Base-by-base conservation (phyloP, 1,139 yeast genomes). In the Geotrichum fermentans region DNA sequence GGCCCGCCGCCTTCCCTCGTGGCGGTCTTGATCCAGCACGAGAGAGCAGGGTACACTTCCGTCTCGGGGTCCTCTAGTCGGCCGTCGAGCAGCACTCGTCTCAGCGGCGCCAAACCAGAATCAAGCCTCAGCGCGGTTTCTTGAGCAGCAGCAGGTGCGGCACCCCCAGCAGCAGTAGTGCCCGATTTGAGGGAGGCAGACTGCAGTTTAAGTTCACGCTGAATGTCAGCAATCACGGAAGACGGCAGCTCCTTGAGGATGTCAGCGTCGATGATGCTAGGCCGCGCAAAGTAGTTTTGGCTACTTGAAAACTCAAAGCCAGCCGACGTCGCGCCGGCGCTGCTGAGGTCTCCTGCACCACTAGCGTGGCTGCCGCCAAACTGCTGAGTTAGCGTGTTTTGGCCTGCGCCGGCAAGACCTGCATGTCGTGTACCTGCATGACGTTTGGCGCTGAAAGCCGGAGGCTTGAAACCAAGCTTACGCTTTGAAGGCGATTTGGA, bases 1-100 rank as follows among this genome's bases (percentile, higher is more conserved):
- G 53, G 53, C 7, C 51, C 53, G 16, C 45, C 50, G 36, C 11
- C 14, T 11, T 20, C 18, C 6, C 14, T 18, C 24, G 33, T 26
- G 4, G 36, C 13, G 8, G 26, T 39, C 34, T 29, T 30, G 22
- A 28, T 33, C 44, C 39, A 42, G 36, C 32, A 24, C 32, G 45
- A 10, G 18, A 32, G 32, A 13, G 40, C 40, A 5, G 43, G 43
- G 32, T 42, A 42, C 1, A 35, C 40, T 20, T 42, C 26, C 7
- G 45, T 34, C 4, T 17, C 13, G 21, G 16, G 37, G 20, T 26
- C 34, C 4, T 4, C 26, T 10, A 32, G 18, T 1, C 36, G 17
- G n/a, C 4, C n/a, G n/a, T 41, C 45, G 17, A 33, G 38, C 3
- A 41, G 38, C 2, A 24, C 30, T 11, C 13, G 45, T 2, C 10